phyloP scores from a whole-genome alignment of 192 early-diverging fungal genomes.

The Backusella luteola region DNA sequence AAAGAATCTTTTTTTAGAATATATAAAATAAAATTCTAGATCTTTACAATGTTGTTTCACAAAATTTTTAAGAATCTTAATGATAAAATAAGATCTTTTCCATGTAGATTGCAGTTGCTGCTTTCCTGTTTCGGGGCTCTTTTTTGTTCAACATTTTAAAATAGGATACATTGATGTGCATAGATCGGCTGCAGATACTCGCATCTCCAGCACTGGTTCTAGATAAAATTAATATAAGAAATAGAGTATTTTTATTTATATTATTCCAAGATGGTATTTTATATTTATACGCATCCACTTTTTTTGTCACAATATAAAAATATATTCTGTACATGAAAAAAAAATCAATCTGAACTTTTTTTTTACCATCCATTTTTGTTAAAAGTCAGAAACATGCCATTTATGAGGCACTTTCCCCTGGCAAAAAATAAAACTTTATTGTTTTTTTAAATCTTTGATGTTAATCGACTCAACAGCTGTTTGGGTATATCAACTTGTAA shows the following conservation, averaged over 20 bases:
- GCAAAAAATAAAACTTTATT: neutral
- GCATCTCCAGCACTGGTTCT: too few species aligned
- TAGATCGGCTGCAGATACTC: neutral
- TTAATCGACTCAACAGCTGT: neutral
- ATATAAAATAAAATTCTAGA: too few species aligned
- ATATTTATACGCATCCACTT: neutral
- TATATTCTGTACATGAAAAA: neutral
- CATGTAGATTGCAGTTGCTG: neutral
- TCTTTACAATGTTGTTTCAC: too few species aligned
- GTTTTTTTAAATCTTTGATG: neutral
- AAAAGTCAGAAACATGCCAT: neutral
- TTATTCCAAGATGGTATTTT: neutral
- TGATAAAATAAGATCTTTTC: neutral
- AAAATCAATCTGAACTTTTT: neutral
- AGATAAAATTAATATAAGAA: neutral
- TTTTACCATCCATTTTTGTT: neutral
- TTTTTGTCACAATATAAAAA: neutral
- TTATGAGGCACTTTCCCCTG: neutral
- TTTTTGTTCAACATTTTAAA: neutral
- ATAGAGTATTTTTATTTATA: neutral
- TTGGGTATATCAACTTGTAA: constrained; percentile 52
- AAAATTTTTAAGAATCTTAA: too few species aligned
- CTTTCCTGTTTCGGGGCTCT: neutral
- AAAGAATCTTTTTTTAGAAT: too few species aligned
- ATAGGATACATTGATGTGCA: neutral